Conservation (phyloP, 2,329 filamentous ascomycete species). For the Akanthomyces dipterigenus region DNA sequence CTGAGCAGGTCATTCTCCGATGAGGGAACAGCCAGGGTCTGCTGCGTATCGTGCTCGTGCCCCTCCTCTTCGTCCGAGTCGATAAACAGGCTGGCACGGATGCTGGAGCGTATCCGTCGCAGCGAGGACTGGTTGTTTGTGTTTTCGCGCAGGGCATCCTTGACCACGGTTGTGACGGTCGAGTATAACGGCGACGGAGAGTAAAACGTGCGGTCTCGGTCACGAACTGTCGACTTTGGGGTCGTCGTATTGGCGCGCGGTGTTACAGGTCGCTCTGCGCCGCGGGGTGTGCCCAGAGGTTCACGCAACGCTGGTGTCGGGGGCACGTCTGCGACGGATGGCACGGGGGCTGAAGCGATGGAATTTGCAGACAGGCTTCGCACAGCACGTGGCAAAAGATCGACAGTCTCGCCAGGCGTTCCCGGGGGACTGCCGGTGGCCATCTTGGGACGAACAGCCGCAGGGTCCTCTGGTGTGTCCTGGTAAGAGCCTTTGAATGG, state of each 20-base stretch:
- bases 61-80: conserved; percentile 31
- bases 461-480: conserved; percentile 27
- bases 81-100: conserved; percentile 50
- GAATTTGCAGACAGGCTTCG: conserved; percentile 32
- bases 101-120: conserved; percentile 41
- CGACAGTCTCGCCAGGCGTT: conserved; percentile 19
- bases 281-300: neutral
- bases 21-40: conserved; percentile 16
- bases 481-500: conserved; percentile 30
- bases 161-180: conserved; percentile 51
- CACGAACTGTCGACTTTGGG: conserved; percentile 24
- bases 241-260: conserved; percentile 22
- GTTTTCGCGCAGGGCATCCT: conserved; percentile 44
- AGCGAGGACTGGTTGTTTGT: conserved; percentile 38
- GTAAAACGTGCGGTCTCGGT: conserved; percentile 41
- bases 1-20: conserved; percentile 22
- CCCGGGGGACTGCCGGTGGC: conserved; percentile 14
- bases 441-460: conserved; percentile 25
- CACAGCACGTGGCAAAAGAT: conserved; percentile 28
- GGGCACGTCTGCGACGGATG: conserved; percentile 16
- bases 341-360: neutral
- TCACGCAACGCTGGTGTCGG: conserved; percentile 12
- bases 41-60: conserved; percentile 17
- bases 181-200: conserved; percentile 55
- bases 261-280: conserved; percentile 21